A percentile compares a stretch with the other conserved stretches of the same genome.
Conservation (phyloP, 495 filamentous ascomycete genomes). For the Polyplosphaeria fusca region DNA sequence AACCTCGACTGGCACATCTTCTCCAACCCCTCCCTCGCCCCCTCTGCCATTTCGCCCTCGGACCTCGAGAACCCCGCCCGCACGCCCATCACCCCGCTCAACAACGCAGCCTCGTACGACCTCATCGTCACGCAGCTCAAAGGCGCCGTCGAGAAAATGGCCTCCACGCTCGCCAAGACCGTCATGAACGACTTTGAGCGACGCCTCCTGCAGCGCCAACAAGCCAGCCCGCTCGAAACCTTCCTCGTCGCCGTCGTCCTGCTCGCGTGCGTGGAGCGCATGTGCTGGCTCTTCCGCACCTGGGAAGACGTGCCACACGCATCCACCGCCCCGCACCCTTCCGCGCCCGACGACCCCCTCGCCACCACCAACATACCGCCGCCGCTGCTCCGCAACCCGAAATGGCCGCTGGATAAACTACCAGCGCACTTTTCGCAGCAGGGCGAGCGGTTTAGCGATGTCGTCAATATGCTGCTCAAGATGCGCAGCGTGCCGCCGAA, state of each 20-base stretch:
- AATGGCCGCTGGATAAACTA: conserved; percentile 71
- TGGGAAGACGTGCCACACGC: conserved; percentile 19
- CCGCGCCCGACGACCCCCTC: background rate
- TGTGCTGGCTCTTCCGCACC: conserved; percentile 71
- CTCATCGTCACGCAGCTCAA: conserved; percentile 67
- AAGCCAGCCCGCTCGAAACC: conserved; percentile 68
- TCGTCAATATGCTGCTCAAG: conserved; percentile 69
- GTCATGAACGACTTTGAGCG: conserved; percentile 74
- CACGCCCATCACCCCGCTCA: conserved; percentile 14
- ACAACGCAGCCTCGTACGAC: conserved; percentile 39
- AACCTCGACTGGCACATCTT: conserved; percentile 64
- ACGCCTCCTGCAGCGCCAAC: conserved; percentile 66
- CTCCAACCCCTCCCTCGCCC: conserved; percentile 49
- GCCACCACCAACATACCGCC: conserved; percentile 6
- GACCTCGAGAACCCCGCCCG: conserved; percentile 39
- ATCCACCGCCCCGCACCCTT: background rate
- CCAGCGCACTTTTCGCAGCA: conserved; percentile 65
- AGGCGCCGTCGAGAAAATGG: conserved; percentile 68
- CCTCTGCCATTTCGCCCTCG: conserved; percentile 44
- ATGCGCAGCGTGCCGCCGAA: conserved; percentile 52
- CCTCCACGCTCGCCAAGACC: conserved; percentile 55
- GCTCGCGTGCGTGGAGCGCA: conserved; percentile 76
- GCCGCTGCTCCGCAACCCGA: background rate
- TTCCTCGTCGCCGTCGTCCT: conserved; percentile 72
- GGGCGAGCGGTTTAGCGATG: conserved; percentile 67